phyloP scores from a whole-genome alignment of 1,284 basidiomycete genomes.

The Apiotrichum sp. region DNA sequence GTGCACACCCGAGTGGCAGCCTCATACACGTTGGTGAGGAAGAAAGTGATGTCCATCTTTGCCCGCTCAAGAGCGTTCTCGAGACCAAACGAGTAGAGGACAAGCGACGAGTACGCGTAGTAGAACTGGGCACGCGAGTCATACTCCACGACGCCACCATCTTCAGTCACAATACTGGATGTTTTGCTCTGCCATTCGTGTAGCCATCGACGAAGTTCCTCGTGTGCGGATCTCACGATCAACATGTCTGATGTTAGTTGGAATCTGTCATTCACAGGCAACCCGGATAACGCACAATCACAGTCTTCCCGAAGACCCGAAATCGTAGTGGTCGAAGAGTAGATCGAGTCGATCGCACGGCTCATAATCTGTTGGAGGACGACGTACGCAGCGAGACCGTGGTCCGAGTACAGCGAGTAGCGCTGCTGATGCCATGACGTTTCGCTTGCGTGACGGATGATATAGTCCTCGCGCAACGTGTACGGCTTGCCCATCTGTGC shows the following conservation, averaged over 20 bases:
- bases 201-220: slow-evolving; percentile 40
- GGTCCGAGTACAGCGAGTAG: slow-evolving; percentile 59
- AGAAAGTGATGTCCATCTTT: slow-evolving; percentile 65
- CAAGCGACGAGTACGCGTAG: slow-evolving; percentile 74
- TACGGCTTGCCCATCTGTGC: slow-evolving; percentile 56
- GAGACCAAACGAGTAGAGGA: slow-evolving; percentile 89
- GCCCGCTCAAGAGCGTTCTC: slow-evolving; percentile 78
- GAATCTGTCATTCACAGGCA: background rate
- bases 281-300: slow-evolving; percentile 52
- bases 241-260: slow-evolving; percentile 26
- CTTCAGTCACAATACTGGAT: background rate
- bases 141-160: slow-evolving; percentile 20
- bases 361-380: slow-evolving; percentile 82
- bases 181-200: slow-evolving; percentile 15
- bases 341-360: slow-evolving; percentile 80
- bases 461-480: slow-evolving; percentile 55
- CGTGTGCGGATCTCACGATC: slow-evolving; percentile 41
- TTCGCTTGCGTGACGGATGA: slow-evolving; percentile 73
- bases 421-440: slow-evolving; percentile 61
- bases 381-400: slow-evolving; percentile 41
- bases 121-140: slow-evolving; percentile 58
- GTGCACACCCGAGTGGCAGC: slow-evolving; percentile 53
- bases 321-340: slow-evolving; percentile 70
- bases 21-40: slow-evolving; percentile 75
- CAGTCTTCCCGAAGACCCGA: slow-evolving; percentile 81